Evolutionary conservation across 1,139 yeast genomes (phyloP), one percentile per base, ranked within the genome.

Genomic region (Pichia sp.): DNA sequence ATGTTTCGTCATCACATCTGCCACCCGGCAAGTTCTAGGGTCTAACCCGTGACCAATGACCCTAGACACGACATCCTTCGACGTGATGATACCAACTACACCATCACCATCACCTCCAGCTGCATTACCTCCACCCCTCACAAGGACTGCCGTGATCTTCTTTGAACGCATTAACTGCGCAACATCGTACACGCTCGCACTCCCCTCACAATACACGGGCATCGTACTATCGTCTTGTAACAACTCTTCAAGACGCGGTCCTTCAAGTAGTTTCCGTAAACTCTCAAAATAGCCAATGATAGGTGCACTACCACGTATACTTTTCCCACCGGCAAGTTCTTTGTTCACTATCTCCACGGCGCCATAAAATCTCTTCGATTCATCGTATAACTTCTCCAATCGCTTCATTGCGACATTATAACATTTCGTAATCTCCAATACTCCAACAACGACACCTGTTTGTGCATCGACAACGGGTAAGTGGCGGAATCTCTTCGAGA

Each of bases 391-490:
- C 47, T 91, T 69, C 55, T 86, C 95, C 38, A 86, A 66, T 56
- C 79, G 83, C 51, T 79, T 85, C 94, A 86, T 86, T 31, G 93
- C 94, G 55, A 85, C 94, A 42, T 84, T 85, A 54, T 85, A 86
- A 49, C 94, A 85, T 57, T 79, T 82, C 32, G 95, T 85, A 46
- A 86, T 86, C 58, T 86, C 96, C 7, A 86, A 88, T 14, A 25
- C 7, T 31, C 96, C 96, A 8, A 79, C 79, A 41, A 86, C 77
- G 39, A 73, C 77, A 47, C 72, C 74, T 28, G 67, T 63, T 33
- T 79, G 83, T 94, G 30, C 79, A 52, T 82, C 91, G 55, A 84
- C 67, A 8, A 86, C 87, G 0, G 96, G 96, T 48, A 86, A 63
- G 56, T 86, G 96, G 45, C 96, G 70, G 59, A 86, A 85, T 0